A percentile compares a stretch with the other conserved stretches of the same genome.
Evolutionary conservation across 108 stramenopile species (phyloP).

Genomic region (Nitzschia inconspicua): DNA sequence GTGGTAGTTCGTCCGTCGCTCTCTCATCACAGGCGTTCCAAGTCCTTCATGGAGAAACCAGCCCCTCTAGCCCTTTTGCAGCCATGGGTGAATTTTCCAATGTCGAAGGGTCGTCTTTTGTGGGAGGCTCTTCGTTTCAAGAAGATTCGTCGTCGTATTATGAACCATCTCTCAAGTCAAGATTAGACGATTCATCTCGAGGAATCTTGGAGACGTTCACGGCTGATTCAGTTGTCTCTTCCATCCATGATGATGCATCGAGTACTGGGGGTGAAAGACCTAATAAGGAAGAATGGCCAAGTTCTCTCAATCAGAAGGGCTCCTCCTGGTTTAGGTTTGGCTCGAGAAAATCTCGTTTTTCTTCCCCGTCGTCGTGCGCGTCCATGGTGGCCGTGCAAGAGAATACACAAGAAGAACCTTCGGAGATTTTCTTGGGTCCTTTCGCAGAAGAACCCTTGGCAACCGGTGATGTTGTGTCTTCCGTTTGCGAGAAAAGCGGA

Average conservation of each 20-base stretch:
- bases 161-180: no score
- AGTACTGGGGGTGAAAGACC: no score
- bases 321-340: slow-evolving; percentile 39
- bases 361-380: neutral
- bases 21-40: slow-evolving; percentile 2
- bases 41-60: slow-evolving; percentile 5
- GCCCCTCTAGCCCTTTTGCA: no score
- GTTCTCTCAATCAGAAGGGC: neutral
- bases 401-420: neutral
- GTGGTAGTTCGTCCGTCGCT: neutral
- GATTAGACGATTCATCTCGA: neutral
- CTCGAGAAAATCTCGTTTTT: slow-evolving; percentile 4
- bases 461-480: no score
- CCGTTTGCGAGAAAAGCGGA: no score
- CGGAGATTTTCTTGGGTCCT: no score
- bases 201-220: slow-evolving; percentile 16
- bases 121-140: neutral
- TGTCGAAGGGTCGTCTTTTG: neutral
- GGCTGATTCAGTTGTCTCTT: slow-evolving; percentile 24
- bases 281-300: slow-evolving; percentile 5
- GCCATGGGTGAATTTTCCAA: neutral
- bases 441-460: no score
- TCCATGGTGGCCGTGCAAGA: slow-evolving; percentile 6
- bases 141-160: neutral
- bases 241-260: neutral